phyloP scores from a whole-genome alignment of 2,329 filamentous ascomycete genomes.

The Parastagonospora avenae region DNA sequence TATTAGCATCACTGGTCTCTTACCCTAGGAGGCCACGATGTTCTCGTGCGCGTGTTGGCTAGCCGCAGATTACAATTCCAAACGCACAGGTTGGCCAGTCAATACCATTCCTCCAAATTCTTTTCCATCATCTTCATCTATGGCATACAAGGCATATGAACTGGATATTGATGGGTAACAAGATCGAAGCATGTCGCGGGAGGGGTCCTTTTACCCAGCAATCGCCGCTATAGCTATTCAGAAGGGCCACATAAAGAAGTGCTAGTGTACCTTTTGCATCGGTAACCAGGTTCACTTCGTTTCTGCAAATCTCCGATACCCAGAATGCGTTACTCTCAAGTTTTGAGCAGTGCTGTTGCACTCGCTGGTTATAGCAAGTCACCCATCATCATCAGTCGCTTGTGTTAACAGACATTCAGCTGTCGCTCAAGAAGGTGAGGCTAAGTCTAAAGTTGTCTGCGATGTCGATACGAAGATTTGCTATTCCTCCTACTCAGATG shows the following conservation, averaged over 20 bases:
- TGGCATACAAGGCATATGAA: constrained; percentile 26
- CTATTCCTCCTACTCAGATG: constrained; percentile 36
- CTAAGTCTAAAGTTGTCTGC: constrained; percentile 34
- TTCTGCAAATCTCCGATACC: constrained; percentile 2
- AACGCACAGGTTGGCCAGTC: constrained; percentile 27
- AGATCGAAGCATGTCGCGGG: constrained; percentile 13
- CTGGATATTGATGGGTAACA: constrained; percentile 22
- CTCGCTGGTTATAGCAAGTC: constrained; percentile 32
- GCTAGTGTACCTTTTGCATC: constrained; percentile 4
- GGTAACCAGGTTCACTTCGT: constrained; percentile 8
- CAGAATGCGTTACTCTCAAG: constrained; percentile 36
- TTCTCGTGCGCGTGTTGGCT: constrained; percentile 17
- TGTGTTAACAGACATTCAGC: constrained; percentile 21
- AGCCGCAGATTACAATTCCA: constrained; percentile 25
- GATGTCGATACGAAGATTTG: constrained; percentile 39
- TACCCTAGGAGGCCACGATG: constrained; percentile 15
- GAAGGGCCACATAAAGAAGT: constrained; percentile 29
- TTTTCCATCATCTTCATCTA: constrained; percentile 31
- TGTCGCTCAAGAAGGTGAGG: constrained; percentile 37
- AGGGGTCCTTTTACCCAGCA: constrained; percentile 12
- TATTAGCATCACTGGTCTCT: constrained; percentile 23
- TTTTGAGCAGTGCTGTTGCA: constrained; percentile 34
- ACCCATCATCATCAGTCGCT: neutral
- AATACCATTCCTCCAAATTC: constrained; percentile 11
- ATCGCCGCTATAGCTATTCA: constrained; percentile 14